Conservation (phyloP, 2,329 filamentous ascomycete species). For the Calonectria leucothoes region DNA sequence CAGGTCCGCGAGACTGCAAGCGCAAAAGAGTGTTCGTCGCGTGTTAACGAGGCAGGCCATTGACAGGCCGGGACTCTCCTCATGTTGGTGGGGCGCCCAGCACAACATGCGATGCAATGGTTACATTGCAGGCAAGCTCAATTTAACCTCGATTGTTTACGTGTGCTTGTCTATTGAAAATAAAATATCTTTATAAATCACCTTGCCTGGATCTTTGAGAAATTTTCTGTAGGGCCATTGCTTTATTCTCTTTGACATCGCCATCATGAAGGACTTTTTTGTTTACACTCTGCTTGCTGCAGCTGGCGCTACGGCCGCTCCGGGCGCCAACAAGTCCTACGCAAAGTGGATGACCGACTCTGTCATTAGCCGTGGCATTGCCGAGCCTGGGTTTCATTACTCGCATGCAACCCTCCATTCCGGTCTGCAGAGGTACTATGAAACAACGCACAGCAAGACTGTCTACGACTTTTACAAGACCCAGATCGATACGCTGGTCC, state of each 20-base stretch:
- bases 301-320: neutral
- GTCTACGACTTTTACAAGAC: conserved; percentile 57
- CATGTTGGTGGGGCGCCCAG: neutral
- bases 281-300: conserved; percentile 10
- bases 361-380: conserved; percentile 55
- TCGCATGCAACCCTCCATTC: conserved; percentile 59
- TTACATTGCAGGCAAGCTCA: neutral
- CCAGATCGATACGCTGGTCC: conserved; percentile 60
- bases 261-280: conserved; percentile 19
- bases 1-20: neutral
- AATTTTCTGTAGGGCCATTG: neutral
- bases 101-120: neutral
- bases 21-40: neutral
- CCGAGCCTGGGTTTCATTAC: conserved; percentile 53
- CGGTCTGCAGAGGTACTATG: conserved; percentile 59
- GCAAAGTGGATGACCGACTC: conserved; percentile 58
- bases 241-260: neutral
- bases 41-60: neutral
- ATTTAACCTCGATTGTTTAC: neutral
- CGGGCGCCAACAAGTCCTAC: conserved; percentile 33
- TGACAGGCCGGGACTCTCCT: neutral
- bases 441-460: conserved; percentile 54
- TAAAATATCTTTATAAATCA: neutral
- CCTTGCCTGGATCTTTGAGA: neutral
- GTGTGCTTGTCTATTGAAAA: neutral